Evolutionary conservation across 2,329 filamentous ascomycete genomes (phyloP).

Genomic region (Aspergillus japonicus): DNA sequence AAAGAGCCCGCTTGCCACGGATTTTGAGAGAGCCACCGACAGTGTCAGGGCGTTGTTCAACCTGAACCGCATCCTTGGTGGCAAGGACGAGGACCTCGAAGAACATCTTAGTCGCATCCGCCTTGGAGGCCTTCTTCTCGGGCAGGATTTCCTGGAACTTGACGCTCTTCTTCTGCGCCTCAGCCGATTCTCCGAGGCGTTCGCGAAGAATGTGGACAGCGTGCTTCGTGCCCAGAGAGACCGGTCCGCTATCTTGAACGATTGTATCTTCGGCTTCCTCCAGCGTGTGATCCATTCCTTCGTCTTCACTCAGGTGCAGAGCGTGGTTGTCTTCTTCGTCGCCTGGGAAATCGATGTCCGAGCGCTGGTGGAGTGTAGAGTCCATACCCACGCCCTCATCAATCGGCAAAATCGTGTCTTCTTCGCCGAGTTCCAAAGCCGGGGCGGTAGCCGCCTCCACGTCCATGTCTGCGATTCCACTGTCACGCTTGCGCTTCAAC

Average conservation of each 20-base stretch:
- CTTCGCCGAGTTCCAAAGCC: constrained; percentile 60
- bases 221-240: constrained; percentile 89
- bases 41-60: constrained; percentile 73
- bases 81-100: constrained; percentile 94
- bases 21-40: constrained; percentile 81
- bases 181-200: constrained; percentile 66
- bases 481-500: constrained; percentile 91
- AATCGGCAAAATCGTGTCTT: constrained; percentile 55
- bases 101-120: constrained; percentile 98
- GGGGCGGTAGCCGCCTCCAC: constrained; percentile 66
- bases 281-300: constrained; percentile 45
- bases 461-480: constrained; percentile 77
- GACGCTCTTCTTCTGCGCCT: constrained; percentile 75
- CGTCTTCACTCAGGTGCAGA: constrained; percentile 49
- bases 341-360: constrained; percentile 66
- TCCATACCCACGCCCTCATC: constrained; percentile 55
- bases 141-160: constrained; percentile 91
- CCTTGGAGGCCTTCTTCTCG: constrained; percentile 73
- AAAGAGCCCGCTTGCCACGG: constrained; percentile 88
- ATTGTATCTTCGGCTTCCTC: constrained; percentile 78
- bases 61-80: constrained; percentile 96
- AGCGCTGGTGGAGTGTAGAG: constrained; percentile 47
- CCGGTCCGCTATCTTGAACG: constrained; percentile 80
- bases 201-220: constrained; percentile 93
- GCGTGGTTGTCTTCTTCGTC: constrained; percentile 51